Conservation (phyloP, 495 filamentous ascomycete genomes). For the Aspergillus carlsbadensis region DNA sequence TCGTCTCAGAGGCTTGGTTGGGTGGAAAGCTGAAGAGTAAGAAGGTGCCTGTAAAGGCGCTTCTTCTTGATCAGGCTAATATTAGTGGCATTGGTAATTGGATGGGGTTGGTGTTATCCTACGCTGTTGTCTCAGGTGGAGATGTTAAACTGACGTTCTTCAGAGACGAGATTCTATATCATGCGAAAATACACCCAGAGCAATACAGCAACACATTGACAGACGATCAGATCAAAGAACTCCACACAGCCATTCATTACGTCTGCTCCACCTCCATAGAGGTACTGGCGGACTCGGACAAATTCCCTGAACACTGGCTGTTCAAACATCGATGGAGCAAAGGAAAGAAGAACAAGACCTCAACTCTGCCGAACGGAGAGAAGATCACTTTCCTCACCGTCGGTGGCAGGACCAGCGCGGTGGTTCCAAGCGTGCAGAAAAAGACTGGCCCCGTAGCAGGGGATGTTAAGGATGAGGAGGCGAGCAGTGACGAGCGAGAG, state of each 20-base stretch:
- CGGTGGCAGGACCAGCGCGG: slow-evolving; percentile 83
- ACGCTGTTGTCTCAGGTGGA: neutral
- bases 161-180: slow-evolving; percentile 84
- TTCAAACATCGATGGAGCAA: slow-evolving; percentile 91
- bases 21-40: slow-evolving; percentile 65
- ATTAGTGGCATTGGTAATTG: slow-evolving; percentile 95
- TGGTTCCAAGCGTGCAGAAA: slow-evolving; percentile 82
- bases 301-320: slow-evolving; percentile 88
- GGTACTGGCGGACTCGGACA: slow-evolving; percentile 72
- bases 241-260: slow-evolving; percentile 72
- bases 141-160: slow-evolving; percentile 14
- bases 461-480: slow-evolving; percentile 30
- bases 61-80: slow-evolving; percentile 84
- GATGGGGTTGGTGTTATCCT: slow-evolving; percentile 65
- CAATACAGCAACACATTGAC: slow-evolving; percentile 83
- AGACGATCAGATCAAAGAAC: slow-evolving; percentile 64
- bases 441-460: slow-evolving; percentile 59
- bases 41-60: slow-evolving; percentile 79
- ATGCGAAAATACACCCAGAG: slow-evolving; percentile 86
- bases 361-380: slow-evolving; percentile 74
- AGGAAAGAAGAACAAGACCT: slow-evolving; percentile 70
- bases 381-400: slow-evolving; percentile 82
- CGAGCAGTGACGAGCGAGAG: slow-evolving; percentile 20
- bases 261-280: slow-evolving; percentile 80
- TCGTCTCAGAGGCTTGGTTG: slow-evolving; percentile 72